Evolutionary conservation across 192 early-diverging fungal genomes (phyloP), one percentile per base, ranked within the genome.

Genomic region (Entophlyctis helioformis): DNA sequence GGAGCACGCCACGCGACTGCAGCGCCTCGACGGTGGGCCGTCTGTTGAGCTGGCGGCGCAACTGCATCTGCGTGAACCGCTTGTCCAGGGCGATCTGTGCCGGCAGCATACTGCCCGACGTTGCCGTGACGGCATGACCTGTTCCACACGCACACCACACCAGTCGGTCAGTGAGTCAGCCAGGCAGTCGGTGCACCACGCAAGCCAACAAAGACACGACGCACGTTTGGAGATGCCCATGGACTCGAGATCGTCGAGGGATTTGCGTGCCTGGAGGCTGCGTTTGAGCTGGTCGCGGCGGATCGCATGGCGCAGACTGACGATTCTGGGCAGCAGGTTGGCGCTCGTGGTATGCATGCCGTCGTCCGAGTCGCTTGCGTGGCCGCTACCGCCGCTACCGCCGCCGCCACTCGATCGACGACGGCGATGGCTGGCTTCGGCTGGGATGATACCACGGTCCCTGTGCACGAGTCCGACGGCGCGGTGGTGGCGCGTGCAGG

Each of bases 21-120:
- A 52, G 36, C 2, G 50, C 43, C 9, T 32, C 39, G 33, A 52
- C 50, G 3, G 32, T 24, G 25, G 50, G 50, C 6, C 48, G 21
- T 36, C 40, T 36, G 19, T 10, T 28, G 8, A 50, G 39, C 11
- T 27, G n/a, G 8, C 10, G 26, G 26, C 9, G 21, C 3, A 50
- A 31, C 11, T 26, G 37, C n/a, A 26, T 23, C 10, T 11, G 15
- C 3, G 46, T 47, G 9, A 47, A 24, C 10, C 24, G n/a, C 35
- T 47, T 47, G 31, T 47, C 46, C 5, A 47, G 46, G 22, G 10
- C 31, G 34, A 47, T 35, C 33, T 47, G 46, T 2, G 36, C 25
- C 1, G 46, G 33, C 33, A 47, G 46, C 9, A 47, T 11, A 10
- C 7, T 34, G 33, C 9, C 7, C 7, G 33, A 7, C 33, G 15